A percentile compares a stretch with the other conserved stretches of the same genome.
phyloP scores from a whole-genome alignment of 192 early-diverging fungal genomes.

The Gigaspora rosea region DNA sequence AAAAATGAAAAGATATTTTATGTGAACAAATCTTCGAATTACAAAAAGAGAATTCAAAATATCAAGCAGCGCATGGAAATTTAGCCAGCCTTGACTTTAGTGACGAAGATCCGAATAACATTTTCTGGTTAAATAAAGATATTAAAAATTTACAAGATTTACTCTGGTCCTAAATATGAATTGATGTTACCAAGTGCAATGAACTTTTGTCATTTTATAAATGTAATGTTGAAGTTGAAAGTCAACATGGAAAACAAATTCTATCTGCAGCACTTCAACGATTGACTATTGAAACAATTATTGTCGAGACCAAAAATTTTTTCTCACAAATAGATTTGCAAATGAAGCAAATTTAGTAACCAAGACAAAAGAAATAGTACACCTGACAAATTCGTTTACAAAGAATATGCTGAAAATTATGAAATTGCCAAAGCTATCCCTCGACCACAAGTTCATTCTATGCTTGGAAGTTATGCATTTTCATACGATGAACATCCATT shows the following conservation, averaged over 20 bases:
- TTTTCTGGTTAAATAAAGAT: neutral
- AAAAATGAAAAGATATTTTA: neutral
- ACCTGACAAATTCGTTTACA: neutral
- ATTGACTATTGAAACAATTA: neutral
- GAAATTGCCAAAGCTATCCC: neutral
- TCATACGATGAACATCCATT: conserved; percentile 11
- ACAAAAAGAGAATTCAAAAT: neutral
- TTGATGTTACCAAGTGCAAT: neutral
- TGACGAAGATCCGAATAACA: conserved; percentile 28
- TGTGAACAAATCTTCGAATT: neutral
- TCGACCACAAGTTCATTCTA: conserved; percentile 16
- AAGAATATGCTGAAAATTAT: neutral
- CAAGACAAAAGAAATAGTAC: neutral
- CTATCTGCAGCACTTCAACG: neutral
- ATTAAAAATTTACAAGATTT: neutral
- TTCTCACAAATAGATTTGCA: neutral
- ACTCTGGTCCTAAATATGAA: neutral
- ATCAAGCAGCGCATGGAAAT: conserved; percentile 14
- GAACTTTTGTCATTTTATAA: neutral
- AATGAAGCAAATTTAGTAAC: neutral
- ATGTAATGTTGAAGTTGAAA: neutral
- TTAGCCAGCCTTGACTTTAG: no score
- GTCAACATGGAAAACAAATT: neutral
- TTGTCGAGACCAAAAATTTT: neutral
- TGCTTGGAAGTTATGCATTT: conserved; percentile 2